These are phyloP conservation scores for Litchi chinensis DNA, from an alignment of 345 rosid genomes.

Conservation along the genomic window DNA sequence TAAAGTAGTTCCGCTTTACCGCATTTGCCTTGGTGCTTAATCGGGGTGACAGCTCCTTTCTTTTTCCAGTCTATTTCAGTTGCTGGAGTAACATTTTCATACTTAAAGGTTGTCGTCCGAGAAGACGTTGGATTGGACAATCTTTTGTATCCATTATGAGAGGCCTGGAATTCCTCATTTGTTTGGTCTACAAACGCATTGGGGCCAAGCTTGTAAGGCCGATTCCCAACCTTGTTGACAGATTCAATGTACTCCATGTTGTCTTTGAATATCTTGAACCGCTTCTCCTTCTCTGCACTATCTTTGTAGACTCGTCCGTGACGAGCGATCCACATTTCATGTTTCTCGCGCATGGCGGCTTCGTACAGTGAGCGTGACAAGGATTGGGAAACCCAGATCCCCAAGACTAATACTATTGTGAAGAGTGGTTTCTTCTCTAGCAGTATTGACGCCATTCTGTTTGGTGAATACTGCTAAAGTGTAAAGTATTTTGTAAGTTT, in stretches of 20 bases:
- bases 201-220: slow-evolving; percentile 33
- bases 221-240: slow-evolving; percentile 24
- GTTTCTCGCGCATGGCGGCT: slow-evolving; percentile 22
- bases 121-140: no score
- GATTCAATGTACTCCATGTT: slow-evolving; percentile 39
- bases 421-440: not conserved
- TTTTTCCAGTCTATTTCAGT: slow-evolving; percentile 29
- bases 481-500: not conserved
- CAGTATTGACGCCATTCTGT: not conserved
- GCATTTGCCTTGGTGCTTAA: slow-evolving; percentile 39
- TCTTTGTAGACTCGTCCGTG: slow-evolving; percentile 24
- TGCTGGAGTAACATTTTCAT: slow-evolving; percentile 18
- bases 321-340: slow-evolving; percentile 41
- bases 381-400: slow-evolving; percentile 25
- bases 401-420: slow-evolving; percentile 6
- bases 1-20: slow-evolving; percentile 18
- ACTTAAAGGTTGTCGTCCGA: slow-evolving; percentile 2
- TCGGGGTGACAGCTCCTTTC: slow-evolving; percentile 32
- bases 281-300: slow-evolving; percentile 30
- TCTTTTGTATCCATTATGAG: not conserved
- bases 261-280: slow-evolving; percentile 36
- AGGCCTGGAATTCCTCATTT: slow-evolving; percentile 13
- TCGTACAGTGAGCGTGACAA: slow-evolving; percentile 28
- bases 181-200: slow-evolving; percentile 44
- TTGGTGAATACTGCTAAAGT: not conserved